Conservation (phyloP, 2,329 filamentous ascomycete species). For the Exophiala aquamarina region DNA sequence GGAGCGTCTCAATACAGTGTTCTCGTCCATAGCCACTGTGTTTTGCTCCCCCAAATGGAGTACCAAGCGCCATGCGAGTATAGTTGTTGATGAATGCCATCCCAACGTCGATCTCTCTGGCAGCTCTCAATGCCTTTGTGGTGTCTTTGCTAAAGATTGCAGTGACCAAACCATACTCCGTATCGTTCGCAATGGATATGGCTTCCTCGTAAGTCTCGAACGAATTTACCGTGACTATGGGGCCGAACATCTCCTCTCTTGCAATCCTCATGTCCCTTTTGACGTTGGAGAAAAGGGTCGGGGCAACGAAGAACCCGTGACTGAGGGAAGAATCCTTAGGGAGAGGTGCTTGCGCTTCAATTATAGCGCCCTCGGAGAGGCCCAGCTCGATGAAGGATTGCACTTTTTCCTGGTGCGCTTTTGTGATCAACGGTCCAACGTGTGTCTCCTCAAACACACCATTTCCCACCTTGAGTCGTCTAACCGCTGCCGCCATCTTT, state of each 20-base stretch:
- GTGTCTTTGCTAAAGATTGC: constrained; percentile 59
- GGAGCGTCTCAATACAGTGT: constrained; percentile 51
- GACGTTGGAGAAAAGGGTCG: constrained; percentile 37
- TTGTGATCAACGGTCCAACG: constrained; percentile 22
- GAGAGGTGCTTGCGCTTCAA: constrained; percentile 34
- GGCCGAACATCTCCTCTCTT: constrained; percentile 44
- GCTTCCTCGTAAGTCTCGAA: constrained; percentile 41
- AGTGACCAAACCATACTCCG: constrained; percentile 43
- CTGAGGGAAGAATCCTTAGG: constrained; percentile 29
- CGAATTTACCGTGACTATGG: constrained; percentile 38
- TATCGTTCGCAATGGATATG: constrained; percentile 37
- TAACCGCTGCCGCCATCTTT: constrained; percentile 14
- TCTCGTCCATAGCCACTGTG: constrained; percentile 76
- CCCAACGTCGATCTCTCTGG: constrained; percentile 55
- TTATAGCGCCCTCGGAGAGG: constrained; percentile 52
- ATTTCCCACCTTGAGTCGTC: constrained; percentile 18
- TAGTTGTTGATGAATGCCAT: constrained; percentile 61
- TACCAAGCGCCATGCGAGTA: constrained; percentile 2
- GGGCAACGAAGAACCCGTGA: constrained; percentile 39
- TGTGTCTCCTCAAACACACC: constrained; percentile 13
- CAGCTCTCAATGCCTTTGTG: constrained; percentile 51
- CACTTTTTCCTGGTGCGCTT: constrained; percentile 23
- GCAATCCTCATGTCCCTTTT: constrained; percentile 35
- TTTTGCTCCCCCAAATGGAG: constrained; percentile 73
- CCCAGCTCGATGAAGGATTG: constrained; percentile 38